Evolutionary conservation across 1,284 basidiomycete species (phyloP), one percentile per base, ranked within the genome.

Genomic region (Polyporus tsugae): DNA sequence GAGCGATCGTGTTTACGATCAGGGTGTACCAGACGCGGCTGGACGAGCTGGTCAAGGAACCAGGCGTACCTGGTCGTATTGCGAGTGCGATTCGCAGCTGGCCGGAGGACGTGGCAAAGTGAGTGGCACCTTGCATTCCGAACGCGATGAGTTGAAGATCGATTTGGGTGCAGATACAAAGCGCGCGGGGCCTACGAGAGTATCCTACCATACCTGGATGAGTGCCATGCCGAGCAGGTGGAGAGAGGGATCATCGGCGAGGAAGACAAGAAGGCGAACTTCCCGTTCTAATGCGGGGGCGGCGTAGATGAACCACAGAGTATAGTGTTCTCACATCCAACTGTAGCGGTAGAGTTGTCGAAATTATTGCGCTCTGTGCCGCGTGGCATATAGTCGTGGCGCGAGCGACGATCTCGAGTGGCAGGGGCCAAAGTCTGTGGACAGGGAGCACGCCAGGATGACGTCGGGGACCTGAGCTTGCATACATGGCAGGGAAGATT

Each of bases 1-100:
- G 93, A 2, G 91, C 88, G 17, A 84, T 95, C 53, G 82, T 91
- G n/a, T 95, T 95, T 77, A 91, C 90, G 52, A 91, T 95, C 73
- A 84, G 91, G 19, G 91, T 91, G 44, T 93, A 94, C 77, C 74
- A 91, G 68, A 87, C 86, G n/a, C 86, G 86, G 6, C 78, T 94
- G 10, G 84, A 82, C 46, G 83, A 86, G 57, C 77, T 95, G 1
- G 87, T 80, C 36, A 75, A 81, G 64, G 93, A 94, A 76, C 82
- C 80, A 17, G 92, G 91, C 0, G 86, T 92, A 7, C 87, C 91
- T 0, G 90, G 85, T 60, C 82, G 93, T 41, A 77, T 94, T 75
- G 91, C 89, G 13, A 87, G 85, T 66, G 91, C 91, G 3, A 81
- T 95, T 57, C 79, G 88, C 70, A 87, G 86, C 73, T 93, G 92